These are phyloP conservation scores for Syzygium jambos DNA, from an alignment of 345 rosid genomes.

Conservation along the genomic window DNA sequence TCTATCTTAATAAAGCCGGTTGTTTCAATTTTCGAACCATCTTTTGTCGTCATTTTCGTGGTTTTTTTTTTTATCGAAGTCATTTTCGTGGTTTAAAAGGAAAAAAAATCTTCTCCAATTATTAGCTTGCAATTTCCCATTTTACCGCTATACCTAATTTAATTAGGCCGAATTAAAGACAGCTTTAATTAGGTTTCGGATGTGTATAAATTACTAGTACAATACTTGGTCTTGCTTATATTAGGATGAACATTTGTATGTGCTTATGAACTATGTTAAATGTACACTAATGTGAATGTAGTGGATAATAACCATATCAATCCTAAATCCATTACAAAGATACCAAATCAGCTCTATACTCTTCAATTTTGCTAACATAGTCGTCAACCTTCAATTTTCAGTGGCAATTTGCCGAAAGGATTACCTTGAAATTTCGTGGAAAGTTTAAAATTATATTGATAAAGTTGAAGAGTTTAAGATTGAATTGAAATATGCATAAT, in stretches of 20 bases:
- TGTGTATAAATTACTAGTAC: background rate
- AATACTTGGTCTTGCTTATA: background rate
- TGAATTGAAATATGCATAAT: too few relatives aligned
- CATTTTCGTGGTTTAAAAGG: background rate
- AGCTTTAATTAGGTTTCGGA: background rate
- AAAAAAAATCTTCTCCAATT: background rate
- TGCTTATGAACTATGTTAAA: background rate
- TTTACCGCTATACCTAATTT: background rate
- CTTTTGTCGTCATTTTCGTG: background rate
- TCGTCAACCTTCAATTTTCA: background rate
- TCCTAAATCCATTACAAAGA: background rate
- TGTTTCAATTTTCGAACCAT: background rate
- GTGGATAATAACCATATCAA: background rate
- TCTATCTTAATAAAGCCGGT: background rate
- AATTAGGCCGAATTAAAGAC: background rate
- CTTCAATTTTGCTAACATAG: background rate
- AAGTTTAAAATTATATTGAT: background rate
- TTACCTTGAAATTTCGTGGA: accelerated
- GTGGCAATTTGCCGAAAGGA: background rate
- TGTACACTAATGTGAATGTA: background rate
- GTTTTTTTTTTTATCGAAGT: too few relatives aligned
- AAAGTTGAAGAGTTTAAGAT: background rate
- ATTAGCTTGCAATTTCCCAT: background rate
- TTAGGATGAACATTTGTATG: background rate
- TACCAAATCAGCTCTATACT: background rate